Evolutionary conservation across 1,139 yeast species (phyloP).

Genomic region (Sugiyamaella sp.): DNA sequence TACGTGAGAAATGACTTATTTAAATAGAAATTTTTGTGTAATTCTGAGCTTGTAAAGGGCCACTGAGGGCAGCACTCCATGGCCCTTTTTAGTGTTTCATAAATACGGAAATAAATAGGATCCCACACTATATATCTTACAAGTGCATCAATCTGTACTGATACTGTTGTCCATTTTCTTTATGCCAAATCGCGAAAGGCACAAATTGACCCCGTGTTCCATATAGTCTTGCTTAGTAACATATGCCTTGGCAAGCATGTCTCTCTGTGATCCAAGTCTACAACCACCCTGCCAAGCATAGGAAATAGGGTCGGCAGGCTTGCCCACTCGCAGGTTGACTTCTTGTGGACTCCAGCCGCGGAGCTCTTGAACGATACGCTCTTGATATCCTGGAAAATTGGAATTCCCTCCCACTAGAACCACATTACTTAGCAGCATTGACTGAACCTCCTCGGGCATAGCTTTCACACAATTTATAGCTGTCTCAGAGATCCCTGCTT

Average conservation of each 20-base stretch:
- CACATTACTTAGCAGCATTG: slow-evolving; percentile 78
- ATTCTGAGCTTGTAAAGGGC: too few relatives aligned
- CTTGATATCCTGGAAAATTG: slow-evolving; percentile 65
- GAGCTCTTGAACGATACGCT: slow-evolving; percentile 52
- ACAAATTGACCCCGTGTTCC: slow-evolving; percentile 70
- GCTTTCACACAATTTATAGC: slow-evolving; percentile 69
- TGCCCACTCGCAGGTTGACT: slow-evolving; percentile 51
- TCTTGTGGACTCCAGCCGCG: slow-evolving; percentile 41
- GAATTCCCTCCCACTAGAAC: slow-evolving; percentile 83
- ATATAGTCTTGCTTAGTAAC: slow-evolving; percentile 78
- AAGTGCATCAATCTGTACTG: background rate
- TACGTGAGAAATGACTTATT: slow-evolving; percentile 16
- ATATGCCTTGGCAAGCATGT: slow-evolving; percentile 54
- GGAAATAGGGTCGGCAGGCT: slow-evolving; percentile 48
- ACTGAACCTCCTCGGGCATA: slow-evolving; percentile 74
- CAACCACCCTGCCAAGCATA: slow-evolving; percentile 63
- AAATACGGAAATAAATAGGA: background rate
- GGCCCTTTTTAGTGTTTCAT: background rate
- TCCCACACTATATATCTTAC: background rate
- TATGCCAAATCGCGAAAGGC: slow-evolving; percentile 34
- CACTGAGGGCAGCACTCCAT: too few relatives aligned
- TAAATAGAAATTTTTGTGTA: too few relatives aligned
- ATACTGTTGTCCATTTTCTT: slow-evolving; percentile 27
- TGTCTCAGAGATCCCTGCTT: slow-evolving; percentile 73
- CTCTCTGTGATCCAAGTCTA: slow-evolving; percentile 54